Percentiles rank a stretch among this genome's conserved stretches.
Conservation (phyloP, 495 filamentous ascomycete genomes). For the Hypoxylon fragiforme region DNA sequence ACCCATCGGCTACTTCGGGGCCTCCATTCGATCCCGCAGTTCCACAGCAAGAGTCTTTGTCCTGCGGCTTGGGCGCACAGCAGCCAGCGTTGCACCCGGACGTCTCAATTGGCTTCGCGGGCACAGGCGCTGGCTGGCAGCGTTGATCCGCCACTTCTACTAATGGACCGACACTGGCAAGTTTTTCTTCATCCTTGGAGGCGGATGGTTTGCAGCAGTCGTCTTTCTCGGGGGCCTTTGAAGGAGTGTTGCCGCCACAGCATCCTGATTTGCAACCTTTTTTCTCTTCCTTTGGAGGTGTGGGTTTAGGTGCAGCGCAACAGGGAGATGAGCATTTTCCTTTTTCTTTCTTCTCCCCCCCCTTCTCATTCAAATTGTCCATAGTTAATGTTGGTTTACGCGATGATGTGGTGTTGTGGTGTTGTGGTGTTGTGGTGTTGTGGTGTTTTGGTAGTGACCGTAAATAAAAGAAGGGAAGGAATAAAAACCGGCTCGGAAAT, state of each 20-base stretch:
- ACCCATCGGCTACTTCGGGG: not conserved
- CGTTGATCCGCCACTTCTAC: constrained; percentile 11
- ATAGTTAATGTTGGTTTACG: not conserved
- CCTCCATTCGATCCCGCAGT: not conserved
- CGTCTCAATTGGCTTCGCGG: not conserved
- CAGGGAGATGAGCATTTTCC: constrained; percentile 12
- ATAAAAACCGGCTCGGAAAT: no score
- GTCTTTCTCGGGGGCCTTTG: not conserved
- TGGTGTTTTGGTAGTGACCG: not conserved
- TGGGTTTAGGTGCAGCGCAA: constrained; percentile 11
- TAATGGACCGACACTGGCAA: not conserved
- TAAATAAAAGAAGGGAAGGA: no score
- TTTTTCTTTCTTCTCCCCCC: constrained; percentile 19
- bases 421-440: not conserved
- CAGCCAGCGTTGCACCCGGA: constrained; percentile 15
- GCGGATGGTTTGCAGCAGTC: constrained; percentile 1
- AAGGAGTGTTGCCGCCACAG: not conserved
- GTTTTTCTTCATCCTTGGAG: not conserved
- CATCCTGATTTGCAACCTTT: constrained; percentile 9
- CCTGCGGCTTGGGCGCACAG: constrained; percentile 6
- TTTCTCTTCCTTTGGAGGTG: not conserved
- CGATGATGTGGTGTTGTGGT: not conserved
- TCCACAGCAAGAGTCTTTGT: constrained; percentile 8
- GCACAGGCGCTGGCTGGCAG: no score
- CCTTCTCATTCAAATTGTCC: constrained; percentile 3